Conservation (phyloP, 345 rosid species). For the Salix exigua region DNA sequence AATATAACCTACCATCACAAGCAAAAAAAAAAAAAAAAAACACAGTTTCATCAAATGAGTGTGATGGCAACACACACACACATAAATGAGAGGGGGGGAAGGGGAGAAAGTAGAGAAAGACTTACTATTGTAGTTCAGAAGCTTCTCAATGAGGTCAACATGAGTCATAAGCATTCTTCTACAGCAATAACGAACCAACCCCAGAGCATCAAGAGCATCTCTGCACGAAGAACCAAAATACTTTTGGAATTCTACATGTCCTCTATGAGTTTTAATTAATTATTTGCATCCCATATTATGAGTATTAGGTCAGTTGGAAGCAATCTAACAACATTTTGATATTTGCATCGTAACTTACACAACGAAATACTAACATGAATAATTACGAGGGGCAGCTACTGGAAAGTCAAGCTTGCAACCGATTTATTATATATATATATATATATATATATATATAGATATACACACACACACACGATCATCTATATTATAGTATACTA, state of each 20-base stretch:
- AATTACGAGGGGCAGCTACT: too few species aligned
- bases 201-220: slow-evolving; percentile 93
- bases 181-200: slow-evolving; percentile 88
- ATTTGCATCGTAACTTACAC: not conserved
- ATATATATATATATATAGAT: too few species aligned
- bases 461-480: too few species aligned
- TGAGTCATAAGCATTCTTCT: slow-evolving; percentile 99
- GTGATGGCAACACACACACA: not conserved
- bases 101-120: slow-evolving; percentile 9
- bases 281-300: not conserved
- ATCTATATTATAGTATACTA: too few species aligned
- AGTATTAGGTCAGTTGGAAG: not conserved
- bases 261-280: not conserved
- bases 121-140: slow-evolving; percentile 89
- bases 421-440: too few species aligned
- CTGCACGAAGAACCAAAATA: slow-evolving; percentile 38
- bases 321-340: not conserved
- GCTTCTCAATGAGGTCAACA: slow-evolving; percentile 98
- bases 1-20: not conserved
- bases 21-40: not conserved
- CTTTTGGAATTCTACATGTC: not conserved
- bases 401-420: too few species aligned
- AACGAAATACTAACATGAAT: not conserved
- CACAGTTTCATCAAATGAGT: too few species aligned
- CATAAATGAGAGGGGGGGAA: not conserved